These are phyloP conservation scores for Acacia confusa DNA, from an alignment of 306 rosid species.

Conservation along the genomic window DNA sequence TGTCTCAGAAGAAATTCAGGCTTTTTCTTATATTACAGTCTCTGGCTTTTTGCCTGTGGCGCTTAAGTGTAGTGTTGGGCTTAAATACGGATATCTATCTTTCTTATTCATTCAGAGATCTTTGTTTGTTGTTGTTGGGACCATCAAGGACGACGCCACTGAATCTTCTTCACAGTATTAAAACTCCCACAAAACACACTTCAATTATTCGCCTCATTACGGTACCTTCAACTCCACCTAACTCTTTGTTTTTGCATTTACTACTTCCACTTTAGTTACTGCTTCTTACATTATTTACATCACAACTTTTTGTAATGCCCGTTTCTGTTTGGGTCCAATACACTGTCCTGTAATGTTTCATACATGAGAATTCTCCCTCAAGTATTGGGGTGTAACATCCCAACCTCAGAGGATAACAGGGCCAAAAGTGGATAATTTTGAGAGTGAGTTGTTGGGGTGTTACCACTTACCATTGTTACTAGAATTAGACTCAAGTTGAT, in stretches of 20 bases:
- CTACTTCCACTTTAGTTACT: background rate
- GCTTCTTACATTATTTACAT: background rate
- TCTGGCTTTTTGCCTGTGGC: slow-evolving; percentile 34
- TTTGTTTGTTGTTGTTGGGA: slow-evolving; percentile 36
- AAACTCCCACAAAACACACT: slow-evolving; percentile 29
- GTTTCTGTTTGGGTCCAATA: no score
- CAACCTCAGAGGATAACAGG: no score
- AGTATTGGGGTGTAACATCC: no score
- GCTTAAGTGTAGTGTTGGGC: slow-evolving; percentile 30
- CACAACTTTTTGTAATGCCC: no score
- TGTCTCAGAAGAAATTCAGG: slow-evolving; percentile 37
- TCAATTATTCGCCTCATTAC: slow-evolving; percentile 36
- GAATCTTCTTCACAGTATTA: slow-evolving; percentile 33
- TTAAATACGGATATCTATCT: slow-evolving; percentile 28
- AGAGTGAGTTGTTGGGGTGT: no score
- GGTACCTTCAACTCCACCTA: background rate
- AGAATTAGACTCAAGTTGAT: no score
- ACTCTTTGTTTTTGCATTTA: background rate
- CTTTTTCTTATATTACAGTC: slow-evolving; percentile 33
- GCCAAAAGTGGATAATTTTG: no score
- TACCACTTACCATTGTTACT: no score
- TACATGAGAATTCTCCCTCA: no score
- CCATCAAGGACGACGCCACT: slow-evolving; percentile 37
- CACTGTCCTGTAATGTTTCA: no score
- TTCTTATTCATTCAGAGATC: slow-evolving; percentile 18